Evolutionary conservation across 805 yeast genomes (phyloP).

Genomic region (Candida ovalis): DNA sequence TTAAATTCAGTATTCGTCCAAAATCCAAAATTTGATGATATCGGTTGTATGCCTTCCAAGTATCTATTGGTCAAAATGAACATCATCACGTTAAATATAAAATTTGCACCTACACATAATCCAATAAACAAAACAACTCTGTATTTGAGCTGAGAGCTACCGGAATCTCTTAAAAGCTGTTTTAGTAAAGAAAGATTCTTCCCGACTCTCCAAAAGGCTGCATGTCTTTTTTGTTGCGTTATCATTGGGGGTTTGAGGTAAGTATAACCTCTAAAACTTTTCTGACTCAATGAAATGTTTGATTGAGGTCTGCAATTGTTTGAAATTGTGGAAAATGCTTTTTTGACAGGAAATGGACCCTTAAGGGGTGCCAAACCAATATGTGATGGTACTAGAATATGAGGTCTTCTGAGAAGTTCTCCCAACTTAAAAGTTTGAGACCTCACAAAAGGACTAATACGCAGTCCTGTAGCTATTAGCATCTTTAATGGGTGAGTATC

Average conservation of each 20-base stretch:
- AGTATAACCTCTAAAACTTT: neutral
- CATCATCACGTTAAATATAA: conserved; percentile 33
- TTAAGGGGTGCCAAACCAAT: neutral
- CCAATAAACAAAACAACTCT: conserved; percentile 41
- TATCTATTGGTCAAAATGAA: conserved; percentile 30
- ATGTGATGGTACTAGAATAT: neutral
- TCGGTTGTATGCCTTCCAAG: conserved; percentile 24
- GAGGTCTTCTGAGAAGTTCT: neutral
- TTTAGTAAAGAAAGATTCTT: conserved; percentile 25
- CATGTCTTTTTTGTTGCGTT: conserved; percentile 13
- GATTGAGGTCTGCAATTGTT: neutral
- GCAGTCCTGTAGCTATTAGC: neutral
- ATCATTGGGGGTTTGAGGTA: neutral
- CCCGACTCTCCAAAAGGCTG: conserved; percentile 32
- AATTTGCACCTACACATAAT: conserved; percentile 38
- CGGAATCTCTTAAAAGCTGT: conserved; percentile 26
- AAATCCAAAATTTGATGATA: conserved; percentile 28
- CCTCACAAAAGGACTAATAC: neutral
- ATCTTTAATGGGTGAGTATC: neutral
- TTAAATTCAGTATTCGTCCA: conserved; percentile 28
- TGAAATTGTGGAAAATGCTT: neutral
- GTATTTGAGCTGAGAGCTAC: conserved; percentile 42
- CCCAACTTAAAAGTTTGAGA: neutral
- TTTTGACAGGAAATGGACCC: neutral
- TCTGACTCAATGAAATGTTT: too few relatives aligned